Base-by-base conservation (phyloP, 805 yeast genomes). In the Barnettozyma pratensis region DNA sequence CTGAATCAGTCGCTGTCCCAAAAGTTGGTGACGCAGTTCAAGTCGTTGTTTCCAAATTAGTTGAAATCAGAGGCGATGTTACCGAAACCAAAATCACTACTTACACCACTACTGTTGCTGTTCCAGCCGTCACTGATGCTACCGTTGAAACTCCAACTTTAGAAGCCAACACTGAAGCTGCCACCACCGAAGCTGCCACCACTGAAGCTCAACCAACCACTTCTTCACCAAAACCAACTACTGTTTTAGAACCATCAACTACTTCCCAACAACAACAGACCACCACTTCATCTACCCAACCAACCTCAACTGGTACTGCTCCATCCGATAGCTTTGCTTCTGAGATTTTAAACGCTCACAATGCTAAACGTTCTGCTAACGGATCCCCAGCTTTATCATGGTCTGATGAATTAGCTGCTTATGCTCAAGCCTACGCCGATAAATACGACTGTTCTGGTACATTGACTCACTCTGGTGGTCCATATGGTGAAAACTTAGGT, bases 401-500 rank as follows among this genome's bases (percentile, higher is more conserved):
- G 87, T 72, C 73, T 46, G 60, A 70, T 37, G 60, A 63, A 5
- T 62, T 76, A 42, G 76, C 74, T 47, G 58, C 67, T 14, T 79
- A 73, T 58, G 85, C 87, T 52, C 72, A 66, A 60, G 65, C 67
- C 45, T 80, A 77, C 53, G 81, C 81, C 42, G 72, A 65, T 12
- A 47, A 62, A 7, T 80, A 79, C 61, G 83, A 87, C 68, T 74
- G 81, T 62, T 76, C 82, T 8, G 88, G 85, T 54, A 65, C 53
- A 35, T 69, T 87, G 58, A 67, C 71, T 35, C 96, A 87, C 68
- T 82, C 91, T 25, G 78, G 77, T 44, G 88, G 87, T 36, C 76
- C 77, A 32, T 83, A 81, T 69, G 96, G 96, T 60, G 95, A 87
- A 68, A 87, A 87, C 74, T 72, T 87, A 57, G 95, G 91, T 41